Evolutionary conservation across 257 asterid species (phyloP), one percentile per base, ranked within the genome.

Genomic region (Primulina huaijiensis): DNA sequence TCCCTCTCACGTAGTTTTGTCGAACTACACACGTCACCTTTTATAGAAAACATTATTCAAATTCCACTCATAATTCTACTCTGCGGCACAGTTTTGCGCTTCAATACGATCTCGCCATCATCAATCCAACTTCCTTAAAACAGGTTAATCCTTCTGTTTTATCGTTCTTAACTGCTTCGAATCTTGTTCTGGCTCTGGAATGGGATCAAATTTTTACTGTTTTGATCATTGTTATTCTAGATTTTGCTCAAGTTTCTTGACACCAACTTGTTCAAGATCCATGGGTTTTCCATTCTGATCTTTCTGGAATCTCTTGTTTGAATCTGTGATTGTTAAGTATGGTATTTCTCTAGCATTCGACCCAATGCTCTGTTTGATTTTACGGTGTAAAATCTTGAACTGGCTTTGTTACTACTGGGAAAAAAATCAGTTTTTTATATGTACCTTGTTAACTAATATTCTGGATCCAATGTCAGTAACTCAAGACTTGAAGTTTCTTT

Each of bases 31-130:
- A 40, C 57, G 57, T 21, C 63, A 40, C 20, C 19, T 37, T 50
- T 63, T 16, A 63, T 31, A 50, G 59, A 62, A 38, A 60, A 40
- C 65, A 55, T 46, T 65, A 72, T 79, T 59, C 73, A n/a, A 79
- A 75, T 57, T 61, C 68, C 66, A 27, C 31, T 4, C 25, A 27
- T 17, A 58, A 38, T 70, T 76, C 57, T 65, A n/a, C 33, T 1
- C 8, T 40, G 0, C 2, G 16, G 20, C 35, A 17, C 72, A 8
- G 46, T 16, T 50, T 61, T 12, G 17, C 30, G 2, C 35, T 38
- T 20, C 64, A 37, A 20, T 40, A 63, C 43, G 58, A 53, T 16
- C 43, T 75, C 60, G 3, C 23, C 64, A 29, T 38, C 56, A 35
- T 50, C 74, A 31, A 9, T 23, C 64, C 64, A 25, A 7, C 34